Percentiles rank a stretch among this genome's conserved stretches.
Conservation (phyloP, 495 filamentous ascomycete genomes). For the Aspergillus kassunensis region DNA sequence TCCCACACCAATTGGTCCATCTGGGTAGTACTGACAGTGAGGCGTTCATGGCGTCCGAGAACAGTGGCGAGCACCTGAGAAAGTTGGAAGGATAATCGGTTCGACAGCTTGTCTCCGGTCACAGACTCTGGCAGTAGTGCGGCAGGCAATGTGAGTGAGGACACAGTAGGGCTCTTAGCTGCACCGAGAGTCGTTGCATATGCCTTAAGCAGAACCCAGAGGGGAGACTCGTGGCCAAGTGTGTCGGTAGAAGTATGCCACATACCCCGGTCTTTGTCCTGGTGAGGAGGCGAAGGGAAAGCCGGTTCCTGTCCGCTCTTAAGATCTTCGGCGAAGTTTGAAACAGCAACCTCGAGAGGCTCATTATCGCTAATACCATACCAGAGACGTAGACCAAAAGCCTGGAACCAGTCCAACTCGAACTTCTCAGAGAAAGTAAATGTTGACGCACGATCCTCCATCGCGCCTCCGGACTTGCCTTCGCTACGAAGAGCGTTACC, state of each 20-base stretch:
- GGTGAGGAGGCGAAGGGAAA: conserved; percentile 57
- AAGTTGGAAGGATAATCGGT: conserved; percentile 80
- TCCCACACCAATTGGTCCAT: conserved; percentile 63
- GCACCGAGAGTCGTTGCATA: conserved; percentile 53
- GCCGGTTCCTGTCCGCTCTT: conserved; percentile 56
- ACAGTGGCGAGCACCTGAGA: conserved; percentile 53
- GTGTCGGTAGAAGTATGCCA: conserved; percentile 41
- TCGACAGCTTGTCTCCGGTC: conserved; percentile 63
- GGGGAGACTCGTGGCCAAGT: conserved; percentile 61
- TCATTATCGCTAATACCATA: conserved; percentile 68
- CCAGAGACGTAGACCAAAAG: conserved; percentile 86
- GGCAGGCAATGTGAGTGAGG: conserved; percentile 29
- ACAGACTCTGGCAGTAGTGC: conserved; percentile 47
- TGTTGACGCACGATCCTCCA: conserved; percentile 70
- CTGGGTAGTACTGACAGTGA: conserved; percentile 35
- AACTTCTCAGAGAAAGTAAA: conserved; percentile 81
- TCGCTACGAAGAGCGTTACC: conserved; percentile 79
- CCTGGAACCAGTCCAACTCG: conserved; percentile 83
- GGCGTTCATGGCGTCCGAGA: conserved; percentile 41
- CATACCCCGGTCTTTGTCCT: conserved; percentile 52
- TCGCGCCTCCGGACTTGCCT: conserved; percentile 56
- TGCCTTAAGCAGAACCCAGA: conserved; percentile 81
- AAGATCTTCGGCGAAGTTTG: conserved; percentile 65
- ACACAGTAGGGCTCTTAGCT: conserved; percentile 9
- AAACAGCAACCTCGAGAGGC: conserved; percentile 64